Evolutionary conservation across 768 basidiomycete genomes (phyloP).

Genomic region (Mycena maculata): DNA sequence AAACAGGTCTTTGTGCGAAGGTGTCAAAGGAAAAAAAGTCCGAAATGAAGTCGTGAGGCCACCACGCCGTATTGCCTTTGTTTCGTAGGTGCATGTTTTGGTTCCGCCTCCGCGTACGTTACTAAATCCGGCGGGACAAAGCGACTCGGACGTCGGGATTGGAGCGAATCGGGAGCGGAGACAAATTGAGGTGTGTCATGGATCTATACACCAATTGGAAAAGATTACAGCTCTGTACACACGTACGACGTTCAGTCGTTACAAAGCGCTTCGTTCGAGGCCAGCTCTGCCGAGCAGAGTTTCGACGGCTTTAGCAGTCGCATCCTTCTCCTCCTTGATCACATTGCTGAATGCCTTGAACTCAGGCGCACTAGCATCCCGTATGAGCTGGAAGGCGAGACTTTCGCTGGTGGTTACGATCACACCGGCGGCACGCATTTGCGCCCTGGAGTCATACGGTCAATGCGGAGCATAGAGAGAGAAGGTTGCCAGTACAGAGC

Average conservation of each 20-base stretch:
- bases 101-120: too few relatives aligned
- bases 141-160: too few relatives aligned
- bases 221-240: too few relatives aligned
- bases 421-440: slow-evolving; percentile 80
- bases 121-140: too few relatives aligned
- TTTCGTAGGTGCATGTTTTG: not conserved
- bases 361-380: slow-evolving; percentile 66
- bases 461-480: not conserved
- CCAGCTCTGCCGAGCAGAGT: slow-evolving; percentile 32
- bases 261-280: slow-evolving; percentile 43
- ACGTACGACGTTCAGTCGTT: slow-evolving; percentile 5
- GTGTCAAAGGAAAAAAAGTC: slow-evolving; percentile 5
- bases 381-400: slow-evolving; percentile 80
- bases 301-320: slow-evolving; percentile 60
- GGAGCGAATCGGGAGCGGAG: too few relatives aligned
- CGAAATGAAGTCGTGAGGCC: slow-evolving; percentile 23
- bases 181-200: too few relatives aligned
- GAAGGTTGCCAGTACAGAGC: slow-evolving; percentile 60
- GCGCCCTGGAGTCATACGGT: slow-evolving; percentile 28
- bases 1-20: slow-evolving; percentile 20
- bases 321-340: slow-evolving; percentile 82
- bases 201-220: too few relatives aligned
- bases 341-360: slow-evolving; percentile 81
- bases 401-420: slow-evolving; percentile 86
- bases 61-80: slow-evolving; percentile 7